Evolutionary conservation across 2,329 filamentous ascomycete species (phyloP).

Genomic region (Trichoderma breve): DNA sequence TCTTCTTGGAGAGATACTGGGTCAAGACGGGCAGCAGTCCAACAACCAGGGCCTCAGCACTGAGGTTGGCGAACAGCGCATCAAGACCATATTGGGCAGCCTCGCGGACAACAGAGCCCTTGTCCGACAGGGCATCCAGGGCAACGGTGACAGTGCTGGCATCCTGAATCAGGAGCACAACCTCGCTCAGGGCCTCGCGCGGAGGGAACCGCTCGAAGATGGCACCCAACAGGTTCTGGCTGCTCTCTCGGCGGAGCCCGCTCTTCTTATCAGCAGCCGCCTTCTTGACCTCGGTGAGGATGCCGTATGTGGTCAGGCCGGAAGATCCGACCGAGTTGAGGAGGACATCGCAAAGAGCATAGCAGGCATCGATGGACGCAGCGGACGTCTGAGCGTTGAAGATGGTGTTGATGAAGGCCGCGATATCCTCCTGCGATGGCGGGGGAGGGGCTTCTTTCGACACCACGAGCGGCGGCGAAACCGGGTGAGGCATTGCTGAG

Average conservation of each 20-base stretch:
- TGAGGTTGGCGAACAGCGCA: conserved; percentile 76
- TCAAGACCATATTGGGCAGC: conserved; percentile 93
- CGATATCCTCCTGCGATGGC: conserved; percentile 65
- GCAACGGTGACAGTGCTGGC: conserved; percentile 68
- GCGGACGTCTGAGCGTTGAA: conserved; percentile 68
- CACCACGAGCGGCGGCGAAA: conserved; percentile 48
- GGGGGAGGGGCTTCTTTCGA: conserved; percentile 51
- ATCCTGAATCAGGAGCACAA: conserved; percentile 78
- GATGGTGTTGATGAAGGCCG: conserved; percentile 62
- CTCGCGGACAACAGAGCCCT: conserved; percentile 83
- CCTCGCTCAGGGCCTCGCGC: conserved; percentile 74
- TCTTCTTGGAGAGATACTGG: conserved; percentile 75
- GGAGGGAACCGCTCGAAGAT: conserved; percentile 86
- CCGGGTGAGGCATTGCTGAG: conserved; percentile 47
- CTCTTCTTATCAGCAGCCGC: conserved; percentile 93
- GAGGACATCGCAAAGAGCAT: conserved; percentile 59
- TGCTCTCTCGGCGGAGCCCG: conserved; percentile 77
- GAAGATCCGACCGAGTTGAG: conserved; percentile 53
- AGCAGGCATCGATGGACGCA: conserved; percentile 63
- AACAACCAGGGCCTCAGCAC: conserved; percentile 76
- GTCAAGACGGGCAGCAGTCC: conserved; percentile 76
- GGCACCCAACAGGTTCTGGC: conserved; percentile 92
- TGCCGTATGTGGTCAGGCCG: conserved; percentile 53
- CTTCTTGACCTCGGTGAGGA: conserved; percentile 61
- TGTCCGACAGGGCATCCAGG: conserved; percentile 85